phyloP scores from a whole-genome alignment of 345 rosid genomes.

The Eucalyptus caleyi region DNA sequence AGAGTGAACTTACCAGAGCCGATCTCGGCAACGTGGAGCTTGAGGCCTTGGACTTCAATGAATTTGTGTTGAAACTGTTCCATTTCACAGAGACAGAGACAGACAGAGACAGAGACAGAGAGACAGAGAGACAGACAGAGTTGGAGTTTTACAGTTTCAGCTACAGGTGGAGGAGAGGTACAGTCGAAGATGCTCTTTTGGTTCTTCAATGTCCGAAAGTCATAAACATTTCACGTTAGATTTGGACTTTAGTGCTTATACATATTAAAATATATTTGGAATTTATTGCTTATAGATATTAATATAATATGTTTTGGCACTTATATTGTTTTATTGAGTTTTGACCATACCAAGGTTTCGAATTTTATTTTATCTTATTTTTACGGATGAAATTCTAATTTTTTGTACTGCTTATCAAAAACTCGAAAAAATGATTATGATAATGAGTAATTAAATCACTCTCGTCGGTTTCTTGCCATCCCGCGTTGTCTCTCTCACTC shows the following conservation, averaged over 20 bases:
- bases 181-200: background rate
- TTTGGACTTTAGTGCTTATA: background rate
- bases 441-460: too few relatives aligned
- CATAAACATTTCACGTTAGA: background rate
- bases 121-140: background rate
- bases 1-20: constrained; percentile 13
- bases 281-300: too few relatives aligned
- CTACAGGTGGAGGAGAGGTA: background rate
- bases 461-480: too few relatives aligned
- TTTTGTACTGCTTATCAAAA: background rate
- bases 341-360: background rate
- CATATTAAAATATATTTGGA: background rate
- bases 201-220: background rate
- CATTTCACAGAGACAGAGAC: background rate
- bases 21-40: constrained; percentile 31
- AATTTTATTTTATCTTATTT: background rate
- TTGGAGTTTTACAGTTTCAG: background rate
- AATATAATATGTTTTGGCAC: background rate
- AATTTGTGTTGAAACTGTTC: constrained; percentile 30
- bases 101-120: rapidly evolving
- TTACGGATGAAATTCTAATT: background rate
- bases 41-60: constrained; percentile 8
- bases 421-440: background rate
- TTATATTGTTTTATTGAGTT: background rate
- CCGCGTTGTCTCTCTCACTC: too few relatives aligned